Evolutionary conservation across 371 early-diverging fungal genomes (phyloP).

Genomic region (Mucor saturninus): DNA sequence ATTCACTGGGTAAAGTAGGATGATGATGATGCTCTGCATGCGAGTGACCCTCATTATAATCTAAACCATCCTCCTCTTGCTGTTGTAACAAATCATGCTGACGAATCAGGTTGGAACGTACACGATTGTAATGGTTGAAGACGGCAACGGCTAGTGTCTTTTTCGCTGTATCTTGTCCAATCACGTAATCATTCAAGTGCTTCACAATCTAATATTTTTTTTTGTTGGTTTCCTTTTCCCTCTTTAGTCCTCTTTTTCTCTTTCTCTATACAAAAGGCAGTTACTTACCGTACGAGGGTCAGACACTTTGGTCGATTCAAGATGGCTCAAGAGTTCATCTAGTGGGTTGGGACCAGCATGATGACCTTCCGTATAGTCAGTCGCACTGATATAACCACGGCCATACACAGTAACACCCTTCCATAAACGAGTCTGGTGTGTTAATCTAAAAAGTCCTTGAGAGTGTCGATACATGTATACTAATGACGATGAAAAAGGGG

Average conservation of each 20-base stretch:
- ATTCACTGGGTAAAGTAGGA: conserved; percentile 20
- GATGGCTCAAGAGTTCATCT: conserved; percentile 5
- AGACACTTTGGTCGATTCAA: conserved; percentile 13
- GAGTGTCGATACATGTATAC: not conserved
- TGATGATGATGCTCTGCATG: conserved; percentile 29
- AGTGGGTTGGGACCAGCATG: not conserved
- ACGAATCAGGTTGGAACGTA: conserved; percentile 65
- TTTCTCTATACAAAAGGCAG: too few species aligned
- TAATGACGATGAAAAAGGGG: not conserved
- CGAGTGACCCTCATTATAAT: not conserved
- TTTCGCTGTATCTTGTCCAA: conserved; percentile 87
- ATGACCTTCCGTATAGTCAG: conserved; percentile 4
- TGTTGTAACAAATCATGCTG: conserved; percentile 28
- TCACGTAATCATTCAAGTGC: conserved; percentile 83
- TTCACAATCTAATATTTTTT: conserved; percentile 66
- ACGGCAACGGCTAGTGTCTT: conserved; percentile 83
- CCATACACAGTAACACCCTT: not conserved
- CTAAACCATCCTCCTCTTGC: conserved; percentile 8
- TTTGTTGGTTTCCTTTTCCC: too few species aligned
- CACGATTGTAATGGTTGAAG: conserved; percentile 84
- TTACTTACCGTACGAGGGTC: conserved; percentile 28
- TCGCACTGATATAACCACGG: not conserved
- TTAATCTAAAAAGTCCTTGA: not conserved
- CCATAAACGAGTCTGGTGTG: not conserved
- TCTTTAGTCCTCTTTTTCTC: too few species aligned